A percentile compares a stretch with the other conserved stretches of the same genome.
phyloP scores from a whole-genome alignment of 73 alveolate species.

The Breviolum minutum region DNA sequence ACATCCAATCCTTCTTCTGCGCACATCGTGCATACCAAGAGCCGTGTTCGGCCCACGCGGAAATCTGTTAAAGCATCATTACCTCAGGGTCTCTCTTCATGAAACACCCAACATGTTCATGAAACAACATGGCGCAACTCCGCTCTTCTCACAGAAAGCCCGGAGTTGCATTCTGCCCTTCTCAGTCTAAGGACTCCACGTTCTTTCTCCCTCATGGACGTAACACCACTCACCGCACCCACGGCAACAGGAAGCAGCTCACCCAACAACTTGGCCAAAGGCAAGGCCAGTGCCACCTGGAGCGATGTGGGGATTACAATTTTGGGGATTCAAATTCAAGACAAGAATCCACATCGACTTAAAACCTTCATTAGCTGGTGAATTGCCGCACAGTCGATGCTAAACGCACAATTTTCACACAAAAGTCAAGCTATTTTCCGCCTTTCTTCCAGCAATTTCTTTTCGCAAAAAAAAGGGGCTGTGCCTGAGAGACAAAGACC shows the following conservation, averaged over 20 bases:
- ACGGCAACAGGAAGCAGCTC: slow-evolving; percentile 16
- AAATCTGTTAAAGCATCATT: slow-evolving; percentile 25
- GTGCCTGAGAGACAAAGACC: slow-evolving; percentile 58
- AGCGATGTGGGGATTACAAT: background rate
- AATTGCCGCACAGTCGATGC: too few species aligned
- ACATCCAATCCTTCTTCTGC: slow-evolving; percentile 87
- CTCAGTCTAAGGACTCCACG: background rate
- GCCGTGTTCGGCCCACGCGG: slow-evolving; percentile 4
- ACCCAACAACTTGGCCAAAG: background rate
- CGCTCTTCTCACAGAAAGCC: too few species aligned
- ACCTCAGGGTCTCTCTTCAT: background rate
- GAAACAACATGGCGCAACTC: too few species aligned
- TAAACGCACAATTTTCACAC: too few species aligned
- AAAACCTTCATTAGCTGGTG: too few species aligned
- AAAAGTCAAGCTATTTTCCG: background rate
- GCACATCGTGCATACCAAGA: slow-evolving; percentile 48
- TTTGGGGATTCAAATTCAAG: background rate
- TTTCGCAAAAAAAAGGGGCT: background rate
- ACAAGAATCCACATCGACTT: background rate
- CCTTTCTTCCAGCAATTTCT: background rate
- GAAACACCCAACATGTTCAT: background rate
- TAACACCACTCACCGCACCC: slow-evolving; percentile 64
- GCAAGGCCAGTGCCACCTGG: slow-evolving; percentile 52
- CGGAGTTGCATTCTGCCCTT: background rate
- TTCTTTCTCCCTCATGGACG: slow-evolving; percentile 10